phyloP scores from a whole-genome alignment of 2,329 filamentous ascomycete species.

The Tolypocladium ovalisporum region DNA sequence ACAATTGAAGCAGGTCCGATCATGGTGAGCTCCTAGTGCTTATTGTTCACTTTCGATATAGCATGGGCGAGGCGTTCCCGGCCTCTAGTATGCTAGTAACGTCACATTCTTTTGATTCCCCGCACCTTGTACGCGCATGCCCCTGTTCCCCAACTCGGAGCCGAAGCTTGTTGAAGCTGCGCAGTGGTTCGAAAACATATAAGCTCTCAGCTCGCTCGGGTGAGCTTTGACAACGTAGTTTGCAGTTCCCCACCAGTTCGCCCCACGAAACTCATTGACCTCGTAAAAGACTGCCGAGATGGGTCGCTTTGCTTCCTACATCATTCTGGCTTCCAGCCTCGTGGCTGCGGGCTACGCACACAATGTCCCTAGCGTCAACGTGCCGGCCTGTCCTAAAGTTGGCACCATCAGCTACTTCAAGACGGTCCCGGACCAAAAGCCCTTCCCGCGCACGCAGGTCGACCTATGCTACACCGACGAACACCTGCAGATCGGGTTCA shows the following conservation, averaged over 20 bases:
- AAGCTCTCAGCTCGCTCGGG: neutral
- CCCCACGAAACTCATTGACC: neutral
- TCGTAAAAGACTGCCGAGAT: neutral
- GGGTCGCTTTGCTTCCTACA: neutral
- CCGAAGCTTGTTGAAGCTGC: neutral
- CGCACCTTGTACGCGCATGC: neutral
- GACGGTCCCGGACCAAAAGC: slow-evolving; percentile 27
- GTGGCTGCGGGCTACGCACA: slow-evolving; percentile 1
- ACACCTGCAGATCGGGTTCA: slow-evolving; percentile 30
- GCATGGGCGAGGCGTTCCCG: neutral
- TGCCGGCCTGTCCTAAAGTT: slow-evolving; percentile 25
- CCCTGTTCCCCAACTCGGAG: neutral
- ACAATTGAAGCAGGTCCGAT: no score
- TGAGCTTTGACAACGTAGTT: neutral
- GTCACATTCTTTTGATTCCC: neutral
- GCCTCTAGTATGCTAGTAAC: neutral
- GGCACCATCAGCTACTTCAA: slow-evolving; percentile 27
- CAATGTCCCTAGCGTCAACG: slow-evolving; percentile 17
- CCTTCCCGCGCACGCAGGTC: slow-evolving; percentile 33
- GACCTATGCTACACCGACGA: slow-evolving; percentile 34
- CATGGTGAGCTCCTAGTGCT: neutral
- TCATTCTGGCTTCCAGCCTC: slow-evolving; percentile 1
- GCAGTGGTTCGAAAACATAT: neutral
- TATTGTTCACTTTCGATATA: neutral
- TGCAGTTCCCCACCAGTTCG: neutral